Conservation (phyloP, 208 protist genomes). For the Leishmania martiniquensis region DNA sequence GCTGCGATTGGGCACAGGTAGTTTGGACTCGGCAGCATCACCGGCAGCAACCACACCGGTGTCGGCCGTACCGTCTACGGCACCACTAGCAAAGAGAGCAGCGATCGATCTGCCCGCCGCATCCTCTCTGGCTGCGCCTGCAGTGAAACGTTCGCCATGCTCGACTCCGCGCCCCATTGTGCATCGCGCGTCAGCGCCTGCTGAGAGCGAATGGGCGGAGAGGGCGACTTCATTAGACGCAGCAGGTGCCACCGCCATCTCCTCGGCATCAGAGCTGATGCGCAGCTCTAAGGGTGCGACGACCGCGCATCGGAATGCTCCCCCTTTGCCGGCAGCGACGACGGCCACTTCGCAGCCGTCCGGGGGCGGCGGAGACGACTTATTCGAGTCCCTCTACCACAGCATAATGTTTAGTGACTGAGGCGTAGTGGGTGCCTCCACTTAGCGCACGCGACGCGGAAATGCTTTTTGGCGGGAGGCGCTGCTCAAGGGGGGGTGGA, state of each 20-base stretch:
- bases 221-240: neutral
- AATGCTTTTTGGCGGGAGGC: neutral
- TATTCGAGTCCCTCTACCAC: constrained; percentile 59
- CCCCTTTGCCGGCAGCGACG: neutral
- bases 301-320: neutral
- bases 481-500: neutral
- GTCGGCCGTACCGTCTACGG: neutral
- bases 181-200: neutral
- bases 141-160: neutral
- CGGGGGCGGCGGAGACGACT: constrained; percentile 26
- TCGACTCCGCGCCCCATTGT: neutral
- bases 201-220: neutral
- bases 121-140: neutral
- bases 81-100: neutral
- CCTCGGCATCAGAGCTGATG: neutral
- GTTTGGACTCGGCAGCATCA: neutral
- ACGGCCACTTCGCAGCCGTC: neutral
- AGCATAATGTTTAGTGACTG: constrained; percentile 48
- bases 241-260: neutral
- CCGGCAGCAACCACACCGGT: neutral
- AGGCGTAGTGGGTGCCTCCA: neutral
- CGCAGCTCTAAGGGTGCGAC: neutral
- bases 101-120: neutral
- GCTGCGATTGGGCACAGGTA: neutral
- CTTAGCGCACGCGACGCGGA: neutral